Evolutionary conservation across 768 basidiomycete genomes (phyloP), one percentile per base, ranked within the genome.

Genomic region (Auriculariales sp.): DNA sequence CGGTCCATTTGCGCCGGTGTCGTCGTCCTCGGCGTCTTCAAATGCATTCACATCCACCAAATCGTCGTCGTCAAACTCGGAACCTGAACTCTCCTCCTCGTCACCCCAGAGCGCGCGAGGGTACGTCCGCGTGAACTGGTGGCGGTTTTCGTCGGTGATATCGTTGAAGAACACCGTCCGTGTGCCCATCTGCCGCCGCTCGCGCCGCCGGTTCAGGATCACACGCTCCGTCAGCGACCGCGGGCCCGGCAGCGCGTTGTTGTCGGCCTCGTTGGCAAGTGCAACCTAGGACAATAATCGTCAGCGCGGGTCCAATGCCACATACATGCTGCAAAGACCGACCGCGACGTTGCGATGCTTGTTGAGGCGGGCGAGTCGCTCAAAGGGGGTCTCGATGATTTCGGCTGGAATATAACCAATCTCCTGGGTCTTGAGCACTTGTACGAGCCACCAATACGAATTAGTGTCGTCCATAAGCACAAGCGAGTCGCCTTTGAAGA

Each of bases 381-480:
- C 95, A 58, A 91, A 95, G 0, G 95, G 95, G 0, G 95, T 99
- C 64, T 99, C 95, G 56, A 99, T 97, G 63, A 97, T 98, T 68
- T 99, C 95, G 0, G 95, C 95, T 15, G 95, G 95, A 46, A 99
- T 98, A 64, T 99, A 99, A 0, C 95, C 95, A 14, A 99, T 90
- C 59, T 95, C 92, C 65, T 97, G 92, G 6, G 94, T 97, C 69
- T 97, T 98, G 55, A 99, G 80, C 7, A 99, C 95, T 44, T 92
- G 79, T 6, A 99, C 94, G 46, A 98, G 85, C 95, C 95, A 98
- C 95, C 95, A 98, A 68, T 99, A 99, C 66, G 88, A 90, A 65
- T 99, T 98, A 51, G 83, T 90, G 64, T 99, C 95, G 68, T 99
- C 95, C 77, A 98, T 90, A 36, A 99, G 72, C 61, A 91, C 83